A percentile compares a stretch with the other conserved stretches of the same genome.
Conservation (phyloP, 352 stramenopile genomes). For the Globisporangium acanthophoron region DNA sequence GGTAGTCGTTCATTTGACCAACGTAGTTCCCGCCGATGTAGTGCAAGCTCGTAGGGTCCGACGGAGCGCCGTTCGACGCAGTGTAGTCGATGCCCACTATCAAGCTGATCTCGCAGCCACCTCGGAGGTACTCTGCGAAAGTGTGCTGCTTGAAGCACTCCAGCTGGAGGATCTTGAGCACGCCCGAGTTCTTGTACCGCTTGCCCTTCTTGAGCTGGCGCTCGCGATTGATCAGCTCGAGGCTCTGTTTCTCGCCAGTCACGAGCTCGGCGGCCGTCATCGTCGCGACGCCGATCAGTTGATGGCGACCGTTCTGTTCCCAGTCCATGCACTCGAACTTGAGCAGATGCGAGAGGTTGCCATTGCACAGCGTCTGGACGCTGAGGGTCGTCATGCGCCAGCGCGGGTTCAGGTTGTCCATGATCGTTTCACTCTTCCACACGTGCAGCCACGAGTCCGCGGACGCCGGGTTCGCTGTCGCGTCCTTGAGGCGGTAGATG, state of each 20-base stretch:
- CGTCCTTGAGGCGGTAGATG: slow-evolving; percentile 57
- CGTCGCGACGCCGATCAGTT: slow-evolving; percentile 56
- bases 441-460: slow-evolving; percentile 54
- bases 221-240: slow-evolving; percentile 64
- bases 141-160: slow-evolving; percentile 64
- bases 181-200: slow-evolving; percentile 67
- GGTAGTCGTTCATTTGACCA: slow-evolving; percentile 74
- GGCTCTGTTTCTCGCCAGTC: slow-evolving; percentile 35
- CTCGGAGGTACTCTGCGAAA: slow-evolving; percentile 66
- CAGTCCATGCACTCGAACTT: slow-evolving; percentile 80
- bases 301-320: slow-evolving; percentile 62
- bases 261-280: slow-evolving; percentile 56
- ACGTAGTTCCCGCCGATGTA: slow-evolving; percentile 46
- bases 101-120: slow-evolving; percentile 68
- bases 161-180: slow-evolving; percentile 46
- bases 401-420: slow-evolving; percentile 62
- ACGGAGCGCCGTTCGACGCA: slow-evolving; percentile 49
- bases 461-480: slow-evolving; percentile 26
- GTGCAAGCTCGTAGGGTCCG: slow-evolving; percentile 48
- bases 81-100: slow-evolving; percentile 84
- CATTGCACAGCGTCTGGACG: slow-evolving; percentile 68
- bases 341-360: slow-evolving; percentile 40
- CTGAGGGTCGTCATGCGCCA: slow-evolving; percentile 53
- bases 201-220: slow-evolving; percentile 66
- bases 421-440: slow-evolving; percentile 60